A percentile compares a stretch with the other conserved stretches of the same genome.
These are phyloP conservation scores for Thozetella sp. DNA, from an alignment of 495 filamentous ascomycete genomes.

Conservation along the genomic window DNA sequence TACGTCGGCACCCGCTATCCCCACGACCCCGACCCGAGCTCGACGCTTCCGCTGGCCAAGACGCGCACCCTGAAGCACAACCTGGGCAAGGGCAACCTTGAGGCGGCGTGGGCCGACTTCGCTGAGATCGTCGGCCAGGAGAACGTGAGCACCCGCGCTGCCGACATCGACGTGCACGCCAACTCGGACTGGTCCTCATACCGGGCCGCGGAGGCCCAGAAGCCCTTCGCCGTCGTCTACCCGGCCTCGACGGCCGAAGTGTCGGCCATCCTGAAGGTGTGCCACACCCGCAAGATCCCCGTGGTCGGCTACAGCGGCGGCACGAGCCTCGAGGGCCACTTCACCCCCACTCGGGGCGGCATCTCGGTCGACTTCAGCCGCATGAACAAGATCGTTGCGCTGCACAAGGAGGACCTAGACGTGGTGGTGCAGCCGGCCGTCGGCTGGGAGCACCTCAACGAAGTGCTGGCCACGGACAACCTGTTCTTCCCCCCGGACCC, in stretches of 20 bases:
- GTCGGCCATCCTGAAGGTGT: constrained; percentile 72
- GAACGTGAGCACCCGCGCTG: constrained; percentile 75
- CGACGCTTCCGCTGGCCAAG: constrained; percentile 70
- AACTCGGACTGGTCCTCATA: constrained; percentile 92
- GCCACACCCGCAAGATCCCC: constrained; percentile 69
- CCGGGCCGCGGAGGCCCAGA: constrained; percentile 41
- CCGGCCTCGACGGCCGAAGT: constrained; percentile 70
- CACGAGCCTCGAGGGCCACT: constrained; percentile 81
- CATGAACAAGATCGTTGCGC: constrained; percentile 71
- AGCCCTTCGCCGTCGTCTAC: constrained; percentile 66
- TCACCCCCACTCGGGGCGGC: constrained; percentile 71
- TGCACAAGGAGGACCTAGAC: constrained; percentile 78
- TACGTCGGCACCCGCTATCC: constrained; percentile 68
- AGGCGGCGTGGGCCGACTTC: constrained; percentile 95
- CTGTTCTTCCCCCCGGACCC: constrained; percentile 87
- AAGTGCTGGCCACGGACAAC: constrained; percentile 64
- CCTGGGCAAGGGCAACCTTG: constrained; percentile 71
- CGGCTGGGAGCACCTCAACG: constrained; percentile 79
- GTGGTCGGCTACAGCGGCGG: constrained; percentile 78
- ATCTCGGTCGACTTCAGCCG: constrained; percentile 76
- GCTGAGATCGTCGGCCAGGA: constrained; percentile 79
- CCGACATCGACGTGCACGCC: constrained; percentile 71
- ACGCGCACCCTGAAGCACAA: constrained; percentile 68
- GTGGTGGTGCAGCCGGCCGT: constrained; percentile 82
- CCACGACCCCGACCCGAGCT: constrained; percentile 60